Evolutionary conservation across 2,329 filamentous ascomycete species (phyloP), one percentile per base, ranked within the genome.

Genomic region (Clarireedia monteithiana): DNA sequence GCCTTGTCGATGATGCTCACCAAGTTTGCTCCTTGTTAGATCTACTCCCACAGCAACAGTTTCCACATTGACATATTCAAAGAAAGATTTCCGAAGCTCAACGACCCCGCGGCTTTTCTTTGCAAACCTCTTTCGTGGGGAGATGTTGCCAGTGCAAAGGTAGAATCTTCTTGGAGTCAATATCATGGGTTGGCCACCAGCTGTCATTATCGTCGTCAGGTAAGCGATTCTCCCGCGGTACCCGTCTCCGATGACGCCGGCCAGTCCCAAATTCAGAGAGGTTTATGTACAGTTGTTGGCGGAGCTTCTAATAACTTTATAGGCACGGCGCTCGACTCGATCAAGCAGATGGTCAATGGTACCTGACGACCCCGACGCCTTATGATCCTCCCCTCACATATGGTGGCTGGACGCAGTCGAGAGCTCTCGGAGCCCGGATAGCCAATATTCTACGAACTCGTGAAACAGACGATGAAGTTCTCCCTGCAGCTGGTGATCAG

Each of bases 311-410:
- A 63, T 52, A 12, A n/a, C 15, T 26, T 14, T 48, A 42, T 58
- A 85, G 94, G 73, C 94, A 99, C 72, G 94, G 94, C 67, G 89
- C 91, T 65, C 87, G 94, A 63, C 85, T 99, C 57, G 94, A 99
- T 71, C 90, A 90, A 55, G 91, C 91, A 60, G 91, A 99, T 77
- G 91, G 91, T 70, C 84, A 89, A 71, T 99, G 94, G 94, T 90
- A 96, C 71, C 80, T 96, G 54, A 88, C 88, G 30, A 96, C 94
- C 5, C 88, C 91, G 1, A 91, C 90, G 5, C 94, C 94, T 2
- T 99, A 97, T 76, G 92, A 99, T 63, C 89, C 94, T 62, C 94
- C 94, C 50, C 78, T 99, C 57, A 96, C 91, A 2, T 97, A 96
- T 69, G 89, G 89, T 63, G 94, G 94, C 62, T 96, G 94, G 88